Base-by-base conservation (phyloP, 1,284 basidiomycete species). In the Grifola frondosa region DNA sequence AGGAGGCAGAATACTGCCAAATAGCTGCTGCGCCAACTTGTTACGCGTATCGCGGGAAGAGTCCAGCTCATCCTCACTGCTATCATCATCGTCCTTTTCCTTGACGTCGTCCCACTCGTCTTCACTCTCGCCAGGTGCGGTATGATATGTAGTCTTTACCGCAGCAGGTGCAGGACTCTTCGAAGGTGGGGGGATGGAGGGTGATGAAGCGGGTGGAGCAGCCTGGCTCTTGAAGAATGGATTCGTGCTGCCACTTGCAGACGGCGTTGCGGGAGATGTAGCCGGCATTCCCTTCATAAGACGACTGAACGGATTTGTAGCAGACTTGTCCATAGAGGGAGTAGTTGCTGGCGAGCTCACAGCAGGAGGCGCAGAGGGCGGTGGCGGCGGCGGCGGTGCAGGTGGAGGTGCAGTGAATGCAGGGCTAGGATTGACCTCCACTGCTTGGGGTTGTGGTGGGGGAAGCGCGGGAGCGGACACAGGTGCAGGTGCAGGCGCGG, bases 21-120 rank as follows among this genome's bases (percentile, higher is more conserved):
- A 94, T 30, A 95, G 61, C 44, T 84, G 78, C 44, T 81, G 76
- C 6, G 94, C 93, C 30, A 96, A 80, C 45, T 81, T 80, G 49
- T 78, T 77, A 6, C 89, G 76, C 15, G 75, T 78, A 43, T 73
- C 73, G 23, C 92, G 75, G 11, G 80, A 83, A 7, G 69, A 69
- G 32, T 74, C 72, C 40, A 85, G 69, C 52, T 93, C 91, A 60
- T 94, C 92, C 46, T 93, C 91, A 50, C 82, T 87, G 54, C 81
- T 85, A 52, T 85, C 82, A 19, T 80, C 77, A 4, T 79, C 76
- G 5, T 84, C 79, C 45, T 84, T 83, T 65, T 95, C 91, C 52
- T 80, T 73, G 31, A 88, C 72, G 13, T 86, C 84, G 44, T 88
- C 92, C 93, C 93, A 96, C 46, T 93, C 92, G 17, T 90, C 85